A percentile compares a stretch with the other conserved stretches of the same genome.
These are phyloP conservation scores for Vigna reflexopilosa DNA, from an alignment of 306 rosid genomes.

Conservation along the genomic window DNA sequence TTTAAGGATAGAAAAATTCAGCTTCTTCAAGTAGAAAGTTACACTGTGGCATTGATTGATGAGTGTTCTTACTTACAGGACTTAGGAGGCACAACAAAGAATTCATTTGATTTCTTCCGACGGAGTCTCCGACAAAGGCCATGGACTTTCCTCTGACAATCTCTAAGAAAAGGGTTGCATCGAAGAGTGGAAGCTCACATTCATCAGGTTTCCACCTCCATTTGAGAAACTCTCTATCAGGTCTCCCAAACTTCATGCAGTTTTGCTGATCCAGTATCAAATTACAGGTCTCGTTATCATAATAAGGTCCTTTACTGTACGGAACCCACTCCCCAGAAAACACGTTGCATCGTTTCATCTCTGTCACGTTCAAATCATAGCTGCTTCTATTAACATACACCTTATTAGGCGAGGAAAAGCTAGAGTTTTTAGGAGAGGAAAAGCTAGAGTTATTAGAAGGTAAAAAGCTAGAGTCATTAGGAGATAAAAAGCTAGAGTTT, in stretches of 20 bases:
- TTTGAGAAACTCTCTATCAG: slow-evolving; percentile 60
- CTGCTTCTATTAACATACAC: neutral
- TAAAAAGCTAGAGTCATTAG: neutral
- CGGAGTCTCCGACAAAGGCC: slow-evolving; percentile 89
- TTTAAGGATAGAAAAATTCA: neutral
- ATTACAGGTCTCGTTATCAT: slow-evolving; percentile 62
- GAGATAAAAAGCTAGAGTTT: neutral
- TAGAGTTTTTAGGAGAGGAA: slow-evolving; percentile 30
- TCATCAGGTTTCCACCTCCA: slow-evolving; percentile 87
- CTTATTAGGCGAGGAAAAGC: slow-evolving; percentile 29
- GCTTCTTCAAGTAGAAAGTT: neutral
- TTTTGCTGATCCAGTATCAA: slow-evolving; percentile 74
- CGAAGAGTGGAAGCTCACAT: slow-evolving; percentile 74
- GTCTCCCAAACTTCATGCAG: slow-evolving; percentile 79
- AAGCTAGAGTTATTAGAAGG: neutral
- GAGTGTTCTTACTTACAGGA: slow-evolving; percentile 35
- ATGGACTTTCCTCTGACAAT: slow-evolving; percentile 69
- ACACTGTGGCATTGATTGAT: neutral
- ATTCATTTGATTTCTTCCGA: slow-evolving; percentile 77
- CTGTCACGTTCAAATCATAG: slow-evolving; percentile 3
- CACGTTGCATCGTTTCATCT: slow-evolving; percentile 54
- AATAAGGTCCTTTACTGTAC: slow-evolving; percentile 56
- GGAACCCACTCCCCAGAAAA: slow-evolving; percentile 80
- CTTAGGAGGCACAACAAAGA: slow-evolving; percentile 77
- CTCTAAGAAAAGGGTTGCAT: slow-evolving; percentile 69